Conservation (phyloP, 1,284 basidiomycete genomes). For the Termitomyces sp. region DNA sequence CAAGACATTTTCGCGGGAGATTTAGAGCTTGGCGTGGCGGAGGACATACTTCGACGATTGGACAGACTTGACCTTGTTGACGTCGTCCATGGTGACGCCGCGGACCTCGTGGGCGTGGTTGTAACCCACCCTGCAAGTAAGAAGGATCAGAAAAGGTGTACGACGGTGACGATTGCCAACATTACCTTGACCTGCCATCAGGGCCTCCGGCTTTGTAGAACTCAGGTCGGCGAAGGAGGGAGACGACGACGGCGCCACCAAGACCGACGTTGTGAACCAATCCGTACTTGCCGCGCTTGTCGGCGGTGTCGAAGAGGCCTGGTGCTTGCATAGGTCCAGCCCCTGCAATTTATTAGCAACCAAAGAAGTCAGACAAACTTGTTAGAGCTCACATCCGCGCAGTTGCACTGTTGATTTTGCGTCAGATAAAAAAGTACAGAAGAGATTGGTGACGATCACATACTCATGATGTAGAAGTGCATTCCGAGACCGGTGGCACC, state of each 20-base stretch:
- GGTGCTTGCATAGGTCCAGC: conserved; percentile 79
- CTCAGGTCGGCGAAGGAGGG: conserved; percentile 66
- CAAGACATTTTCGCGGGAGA: too few relatives aligned
- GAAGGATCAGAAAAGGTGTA: conserved; percentile 2
- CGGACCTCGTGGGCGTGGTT: conserved; percentile 71
- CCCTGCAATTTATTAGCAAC: conserved; percentile 38
- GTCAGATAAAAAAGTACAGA: conserved; percentile 8
- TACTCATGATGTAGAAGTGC: conserved; percentile 83
- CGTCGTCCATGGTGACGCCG: conserved; percentile 54
- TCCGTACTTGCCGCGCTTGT: conserved; percentile 72
- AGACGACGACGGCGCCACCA: conserved; percentile 76
- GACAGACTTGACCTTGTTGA: conserved; percentile 72
- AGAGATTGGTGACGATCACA: conserved; percentile 25
- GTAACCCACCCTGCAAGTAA: conserved; percentile 59
- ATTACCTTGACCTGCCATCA: conserved; percentile 64
- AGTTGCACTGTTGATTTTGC: conserved; percentile 55
- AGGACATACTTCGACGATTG: conserved; percentile 47
- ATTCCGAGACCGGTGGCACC: conserved; percentile 85
- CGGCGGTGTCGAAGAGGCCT: conserved; percentile 56
- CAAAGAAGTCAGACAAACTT: background rate
- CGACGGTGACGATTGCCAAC: background rate
- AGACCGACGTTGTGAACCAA: conserved; percentile 83
- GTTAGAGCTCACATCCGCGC: conserved; percentile 50
- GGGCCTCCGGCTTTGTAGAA: conserved; percentile 59
- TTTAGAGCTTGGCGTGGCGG: conserved; percentile 40